These are phyloP conservation scores for Syncephalastrum racemosum DNA, from an alignment of 371 early-diverging fungal genomes.

Conservation along the genomic window DNA sequence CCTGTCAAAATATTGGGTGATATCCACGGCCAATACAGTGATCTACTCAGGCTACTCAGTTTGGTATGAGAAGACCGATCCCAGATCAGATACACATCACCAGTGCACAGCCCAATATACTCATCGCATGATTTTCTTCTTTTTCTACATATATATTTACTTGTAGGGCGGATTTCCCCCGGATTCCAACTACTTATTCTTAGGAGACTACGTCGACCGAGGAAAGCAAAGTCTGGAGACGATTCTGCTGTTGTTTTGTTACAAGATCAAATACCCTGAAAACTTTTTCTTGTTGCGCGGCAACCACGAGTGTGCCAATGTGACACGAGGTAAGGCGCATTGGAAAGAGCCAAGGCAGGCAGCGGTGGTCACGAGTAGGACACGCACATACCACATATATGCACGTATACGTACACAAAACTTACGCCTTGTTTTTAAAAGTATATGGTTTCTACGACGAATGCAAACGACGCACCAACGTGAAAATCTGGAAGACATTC, in stretches of 20 bases:
- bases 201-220: constrained; percentile 98
- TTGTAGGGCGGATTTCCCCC: constrained; percentile 78
- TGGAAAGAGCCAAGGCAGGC: constrained; percentile 6
- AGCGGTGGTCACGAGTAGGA: not conserved
- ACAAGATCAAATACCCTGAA: constrained; percentile 95
- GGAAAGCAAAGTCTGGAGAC: constrained; percentile 97
- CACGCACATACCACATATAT: not conserved
- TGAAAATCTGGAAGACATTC: constrained; percentile 93
- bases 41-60: constrained; percentile 86
- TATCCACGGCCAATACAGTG: constrained; percentile 92
- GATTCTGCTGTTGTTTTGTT: constrained; percentile 87
- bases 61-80: constrained; percentile 27
- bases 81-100: constrained; percentile 3
- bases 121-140: too few species aligned
- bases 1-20: constrained; percentile 94
- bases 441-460: constrained; percentile 99
- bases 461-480: constrained; percentile 93
- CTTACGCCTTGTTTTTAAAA: constrained; percentile 18
- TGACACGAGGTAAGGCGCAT: constrained; percentile 71
- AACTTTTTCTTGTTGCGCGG: constrained; percentile 95
- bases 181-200: constrained; percentile 88
- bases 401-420: not conserved
- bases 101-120: too few species aligned
- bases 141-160: not conserved
- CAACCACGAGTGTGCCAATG: constrained; percentile 96